Evolutionary conservation across 768 basidiomycete genomes (phyloP).

Genomic region (Rhodocollybia butyracea): DNA sequence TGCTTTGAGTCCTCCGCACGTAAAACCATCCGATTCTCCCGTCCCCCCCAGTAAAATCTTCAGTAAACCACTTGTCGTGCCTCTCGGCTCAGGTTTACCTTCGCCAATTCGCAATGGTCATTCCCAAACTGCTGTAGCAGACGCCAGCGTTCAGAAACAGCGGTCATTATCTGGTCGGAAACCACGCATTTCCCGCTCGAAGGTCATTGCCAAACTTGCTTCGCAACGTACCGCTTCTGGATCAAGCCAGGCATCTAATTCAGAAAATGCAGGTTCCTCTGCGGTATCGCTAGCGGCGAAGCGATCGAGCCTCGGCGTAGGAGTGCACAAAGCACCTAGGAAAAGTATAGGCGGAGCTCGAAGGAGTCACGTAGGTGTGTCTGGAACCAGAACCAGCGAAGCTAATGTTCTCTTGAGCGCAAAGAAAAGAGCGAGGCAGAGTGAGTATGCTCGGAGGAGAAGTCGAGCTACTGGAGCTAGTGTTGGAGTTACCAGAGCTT

Average conservation of each 20-base stretch:
- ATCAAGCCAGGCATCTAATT: conserved; percentile 6
- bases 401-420: conserved; percentile 49
- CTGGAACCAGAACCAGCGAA: conserved; percentile 17
- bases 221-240: conserved; percentile 60
- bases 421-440: conserved; percentile 73
- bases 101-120: conserved; percentile 26
- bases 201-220: conserved; percentile 72
- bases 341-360: conserved; percentile 30
- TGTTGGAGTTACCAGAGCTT: conserved; percentile 19
- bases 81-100: conserved; percentile 31
- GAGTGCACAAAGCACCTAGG: conserved; percentile 27
- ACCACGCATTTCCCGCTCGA: conserved; percentile 79
- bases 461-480: conserved; percentile 24
- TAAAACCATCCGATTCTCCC: neutral
- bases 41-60: conserved; percentile 36
- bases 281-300: conserved; percentile 18
- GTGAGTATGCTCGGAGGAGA: conserved; percentile 63
- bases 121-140: neutral
- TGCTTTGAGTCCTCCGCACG: neutral
- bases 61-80: conserved; percentile 44
- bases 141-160: conserved; percentile 10
- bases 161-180: conserved; percentile 47
- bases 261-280: conserved; percentile 8
- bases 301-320: conserved; percentile 55
- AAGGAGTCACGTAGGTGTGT: conserved; percentile 26